These are phyloP conservation scores for Euphrasia confusa DNA, from an alignment of 257 asterid species.

Conservation along the genomic window DNA sequence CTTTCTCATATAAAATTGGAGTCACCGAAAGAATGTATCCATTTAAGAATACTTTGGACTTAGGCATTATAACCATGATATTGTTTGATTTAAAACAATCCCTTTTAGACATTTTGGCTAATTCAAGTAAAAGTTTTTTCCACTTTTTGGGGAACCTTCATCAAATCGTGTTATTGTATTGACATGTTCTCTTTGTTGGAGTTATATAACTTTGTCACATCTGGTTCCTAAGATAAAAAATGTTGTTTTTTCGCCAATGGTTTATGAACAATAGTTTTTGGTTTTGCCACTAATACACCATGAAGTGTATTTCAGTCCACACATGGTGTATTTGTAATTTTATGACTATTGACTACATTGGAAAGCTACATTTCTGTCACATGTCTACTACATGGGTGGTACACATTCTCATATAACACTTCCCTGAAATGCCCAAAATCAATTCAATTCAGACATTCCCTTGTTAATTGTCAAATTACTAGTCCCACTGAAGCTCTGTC, in stretches of 20 bases:
- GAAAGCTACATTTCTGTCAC: background rate
- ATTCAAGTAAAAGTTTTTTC: background rate
- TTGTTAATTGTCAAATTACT: constrained; percentile 1
- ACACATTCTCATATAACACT: background rate
- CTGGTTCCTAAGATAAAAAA: background rate
- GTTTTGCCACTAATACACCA: background rate
- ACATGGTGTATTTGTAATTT: background rate
- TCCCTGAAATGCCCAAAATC: background rate
- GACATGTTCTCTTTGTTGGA: background rate
- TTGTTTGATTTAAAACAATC: background rate
- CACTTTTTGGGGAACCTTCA: background rate
- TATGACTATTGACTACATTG: background rate
- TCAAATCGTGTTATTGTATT: background rate
- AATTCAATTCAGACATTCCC: background rate
- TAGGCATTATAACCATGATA: background rate
- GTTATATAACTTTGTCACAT: background rate
- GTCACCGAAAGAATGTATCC: background rate
- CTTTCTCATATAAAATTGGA: too few relatives aligned
- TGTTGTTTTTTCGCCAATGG: background rate
- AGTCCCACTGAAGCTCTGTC: constrained; percentile 15
- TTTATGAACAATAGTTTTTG: background rate
- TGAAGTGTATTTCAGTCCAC: background rate
- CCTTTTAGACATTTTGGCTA: background rate
- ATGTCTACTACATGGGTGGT: background rate
- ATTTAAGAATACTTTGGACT: background rate